Evolutionary conservation across 345 rosid genomes (phyloP).

Genomic region (Gossypium turneri): DNA sequence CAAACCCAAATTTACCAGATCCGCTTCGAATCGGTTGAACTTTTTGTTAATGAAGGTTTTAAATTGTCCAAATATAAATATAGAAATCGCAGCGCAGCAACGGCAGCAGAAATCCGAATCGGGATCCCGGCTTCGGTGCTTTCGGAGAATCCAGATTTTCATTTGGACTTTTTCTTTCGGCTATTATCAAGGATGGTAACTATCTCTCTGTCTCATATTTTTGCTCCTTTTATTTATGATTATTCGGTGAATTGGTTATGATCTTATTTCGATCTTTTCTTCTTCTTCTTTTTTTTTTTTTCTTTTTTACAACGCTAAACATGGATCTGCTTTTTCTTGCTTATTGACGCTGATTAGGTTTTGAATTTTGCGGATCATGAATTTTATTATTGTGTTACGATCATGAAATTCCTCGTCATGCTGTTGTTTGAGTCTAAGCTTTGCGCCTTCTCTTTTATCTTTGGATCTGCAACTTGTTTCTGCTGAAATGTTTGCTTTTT

Average conservation of each 20-base stretch:
- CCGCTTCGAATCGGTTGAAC: background rate
- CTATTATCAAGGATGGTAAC: constrained; percentile 2
- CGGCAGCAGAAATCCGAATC: background rate
- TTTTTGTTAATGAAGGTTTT: background rate
- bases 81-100: background rate
- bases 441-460: background rate
- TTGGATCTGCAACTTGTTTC: background rate
- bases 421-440: background rate
- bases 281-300: background rate
- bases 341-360: background rate
- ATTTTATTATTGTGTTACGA: background rate
- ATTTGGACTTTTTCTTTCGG: background rate
- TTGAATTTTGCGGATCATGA: background rate
- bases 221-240: background rate
- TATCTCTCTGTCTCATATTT: background rate
- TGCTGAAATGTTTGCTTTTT: background rate
- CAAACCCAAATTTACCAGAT: no score
- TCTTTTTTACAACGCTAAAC: background rate
- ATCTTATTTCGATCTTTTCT: background rate
- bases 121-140: background rate
- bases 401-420: background rate
- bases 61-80: background rate
- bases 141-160: background rate
- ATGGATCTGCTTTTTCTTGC: background rate
- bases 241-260: background rate